Evolutionary conservation across 2,329 filamentous ascomycete species (phyloP), one percentile per base, ranked within the genome.

Genomic region (Lachnellula suecica): DNA sequence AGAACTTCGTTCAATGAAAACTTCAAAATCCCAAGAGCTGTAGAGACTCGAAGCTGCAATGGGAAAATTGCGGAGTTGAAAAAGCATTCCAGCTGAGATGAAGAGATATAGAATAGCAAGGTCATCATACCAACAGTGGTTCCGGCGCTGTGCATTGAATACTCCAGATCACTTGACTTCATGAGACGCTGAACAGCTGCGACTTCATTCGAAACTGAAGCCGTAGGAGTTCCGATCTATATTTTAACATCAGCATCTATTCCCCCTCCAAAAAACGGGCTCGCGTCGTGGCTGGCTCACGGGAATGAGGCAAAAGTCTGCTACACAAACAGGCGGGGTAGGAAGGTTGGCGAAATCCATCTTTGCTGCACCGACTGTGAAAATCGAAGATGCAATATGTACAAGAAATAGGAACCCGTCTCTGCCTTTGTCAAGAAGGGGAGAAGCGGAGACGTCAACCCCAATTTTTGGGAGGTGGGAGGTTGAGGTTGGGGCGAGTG

Each of bases 301-400:
- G 2, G 92, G 92, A 56, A 97, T 87, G 60, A 97, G 78, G 71
- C 92, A 97, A 70, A 97, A 96, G 73, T 97, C 92, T 52, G 88
- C 92, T 49, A 87, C 90, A 72, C 90, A 95, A 52, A 84, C 75
- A 51, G 81, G 75, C 4, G 92, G 92, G 1, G 90, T 93, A 25
- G 78, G 63, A 49, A 85, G 66, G 37, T 68, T 68, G 24, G 70
- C 65, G 69, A 81, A 82, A 59, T 67, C 62, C 49, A 56, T 62
- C 27, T 9, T 23, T 19, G 19, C 22, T 22, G 40, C 37, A 19
- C 37, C 17, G n/a, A 40, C 20, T 40, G n/a, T 15, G n/a, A 17
- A 17, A 40, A 40, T 10, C 19, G 20, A 20, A 17, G 17, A 4
- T 11, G 9, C 15, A 7, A 10, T 40, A 34, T 34, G 2, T 34